phyloP scores from a whole-genome alignment of 2,329 filamentous ascomycete species.

The Proliferodiscus dingleyae region DNA sequence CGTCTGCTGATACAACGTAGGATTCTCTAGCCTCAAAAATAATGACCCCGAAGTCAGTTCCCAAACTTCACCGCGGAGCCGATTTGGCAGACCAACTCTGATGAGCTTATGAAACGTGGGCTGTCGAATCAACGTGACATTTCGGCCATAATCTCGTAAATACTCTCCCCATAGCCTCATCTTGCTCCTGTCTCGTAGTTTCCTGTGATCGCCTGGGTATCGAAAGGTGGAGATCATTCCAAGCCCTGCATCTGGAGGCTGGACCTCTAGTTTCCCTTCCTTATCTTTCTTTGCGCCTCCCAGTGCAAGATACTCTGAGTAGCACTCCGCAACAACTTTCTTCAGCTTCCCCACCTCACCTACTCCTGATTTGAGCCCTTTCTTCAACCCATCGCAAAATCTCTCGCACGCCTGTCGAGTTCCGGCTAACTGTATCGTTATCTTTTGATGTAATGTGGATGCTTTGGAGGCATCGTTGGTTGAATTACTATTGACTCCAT shows the following conservation, averaged over 20 bases:
- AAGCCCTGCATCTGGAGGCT: slow-evolving; percentile 82
- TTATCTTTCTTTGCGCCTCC: slow-evolving; percentile 60
- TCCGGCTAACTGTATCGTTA: slow-evolving; percentile 87
- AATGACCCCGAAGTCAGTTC: slow-evolving; percentile 89
- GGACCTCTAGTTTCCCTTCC: slow-evolving; percentile 37
- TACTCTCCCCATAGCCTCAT: slow-evolving; percentile 98
- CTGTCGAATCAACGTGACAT: slow-evolving; percentile 85
- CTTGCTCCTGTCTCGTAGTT: slow-evolving; percentile 90
- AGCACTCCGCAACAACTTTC: slow-evolving; percentile 75
- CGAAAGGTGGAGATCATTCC: slow-evolving; percentile 90
- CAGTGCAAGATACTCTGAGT: slow-evolving; percentile 78
- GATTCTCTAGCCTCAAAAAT: slow-evolving; percentile 81
- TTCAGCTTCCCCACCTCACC: slow-evolving; percentile 83
- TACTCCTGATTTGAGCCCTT: slow-evolving; percentile 78
- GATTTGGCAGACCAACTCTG: slow-evolving; percentile 88
- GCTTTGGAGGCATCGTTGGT: slow-evolving; percentile 42
- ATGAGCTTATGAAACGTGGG: slow-evolving; percentile 98
- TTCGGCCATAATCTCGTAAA: slow-evolving; percentile 88
- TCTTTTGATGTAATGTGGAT: slow-evolving; percentile 63
- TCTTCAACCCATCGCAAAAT: slow-evolving; percentile 94
- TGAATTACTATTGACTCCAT: slow-evolving; percentile 56
- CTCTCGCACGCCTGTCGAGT: slow-evolving; percentile 85
- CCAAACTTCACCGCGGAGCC: slow-evolving; percentile 91
- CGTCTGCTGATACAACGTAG: slow-evolving; percentile 78
- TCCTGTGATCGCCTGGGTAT: slow-evolving; percentile 92